Conservation (phyloP, 352 stramenopile species). For the Pythium rishiriense region DNA sequence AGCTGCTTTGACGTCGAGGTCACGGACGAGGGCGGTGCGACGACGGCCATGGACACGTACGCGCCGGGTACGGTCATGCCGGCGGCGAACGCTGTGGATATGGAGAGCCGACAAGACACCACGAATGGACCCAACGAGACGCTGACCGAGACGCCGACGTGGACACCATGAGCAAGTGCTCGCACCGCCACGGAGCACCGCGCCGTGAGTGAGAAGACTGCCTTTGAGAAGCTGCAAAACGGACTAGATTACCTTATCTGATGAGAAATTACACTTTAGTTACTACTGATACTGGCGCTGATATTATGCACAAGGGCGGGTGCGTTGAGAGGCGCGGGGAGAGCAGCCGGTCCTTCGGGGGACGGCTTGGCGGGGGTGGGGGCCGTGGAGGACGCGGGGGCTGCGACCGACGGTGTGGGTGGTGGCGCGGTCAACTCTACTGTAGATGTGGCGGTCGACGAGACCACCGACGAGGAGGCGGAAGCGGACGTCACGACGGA, state of each 20-base stretch:
- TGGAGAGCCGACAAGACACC: background rate
- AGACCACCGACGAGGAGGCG: too few species aligned
- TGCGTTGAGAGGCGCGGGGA: background rate
- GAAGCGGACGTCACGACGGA: too few species aligned
- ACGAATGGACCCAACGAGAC: background rate
- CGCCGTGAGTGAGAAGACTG: too few species aligned
- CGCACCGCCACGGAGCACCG: background rate
- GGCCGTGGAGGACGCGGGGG: background rate
- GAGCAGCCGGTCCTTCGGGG: background rate
- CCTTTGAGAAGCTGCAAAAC: background rate
- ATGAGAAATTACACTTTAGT: constrained; percentile 32
- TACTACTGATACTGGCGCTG: constrained; percentile 35
- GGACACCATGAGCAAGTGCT: background rate
- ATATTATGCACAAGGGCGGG: constrained; percentile 33
- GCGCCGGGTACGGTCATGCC: constrained; percentile 5
- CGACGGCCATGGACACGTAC: background rate
- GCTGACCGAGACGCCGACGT: background rate
- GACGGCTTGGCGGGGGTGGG: constrained; percentile 2
- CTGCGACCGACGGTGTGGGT: background rate
- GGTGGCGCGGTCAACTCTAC: background rate
- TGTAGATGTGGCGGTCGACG: constrained; percentile 2
- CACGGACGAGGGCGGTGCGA: background rate
- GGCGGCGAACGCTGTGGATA: background rate
- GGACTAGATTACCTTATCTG: constrained; percentile 30
- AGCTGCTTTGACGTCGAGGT: constrained; percentile 64